phyloP scores from a whole-genome alignment of 306 rosid species.

The Coriaria nepalensis region DNA sequence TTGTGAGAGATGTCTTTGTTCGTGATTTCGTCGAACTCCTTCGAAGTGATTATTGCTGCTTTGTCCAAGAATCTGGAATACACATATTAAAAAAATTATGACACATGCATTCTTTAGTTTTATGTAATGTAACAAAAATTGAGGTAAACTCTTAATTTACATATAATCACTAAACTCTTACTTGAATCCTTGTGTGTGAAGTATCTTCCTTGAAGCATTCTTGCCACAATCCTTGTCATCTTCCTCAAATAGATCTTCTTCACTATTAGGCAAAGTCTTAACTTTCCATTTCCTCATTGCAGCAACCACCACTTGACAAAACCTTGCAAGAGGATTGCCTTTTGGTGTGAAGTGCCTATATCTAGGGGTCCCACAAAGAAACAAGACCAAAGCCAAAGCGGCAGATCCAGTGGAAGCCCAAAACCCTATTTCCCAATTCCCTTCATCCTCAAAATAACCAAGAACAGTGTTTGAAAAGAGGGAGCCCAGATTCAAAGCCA shows the following conservation, averaged over 20 bases:
- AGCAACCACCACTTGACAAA: slow-evolving; percentile 49
- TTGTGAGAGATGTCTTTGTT: slow-evolving; percentile 11
- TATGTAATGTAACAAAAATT: no score
- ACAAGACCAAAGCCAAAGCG: slow-evolving; percentile 34
- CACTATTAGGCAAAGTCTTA: slow-evolving; percentile 18
- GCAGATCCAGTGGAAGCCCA: slow-evolving; percentile 84
- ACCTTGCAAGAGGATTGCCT: slow-evolving; percentile 66
- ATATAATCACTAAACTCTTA: no score
- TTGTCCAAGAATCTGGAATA: slow-evolving; percentile 51
- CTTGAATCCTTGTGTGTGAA: slow-evolving; percentile 59
- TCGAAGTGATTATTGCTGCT: slow-evolving; percentile 46
- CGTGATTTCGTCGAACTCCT: slow-evolving; percentile 13
- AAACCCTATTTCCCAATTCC: slow-evolving; percentile 53
- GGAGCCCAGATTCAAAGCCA: slow-evolving; percentile 70
- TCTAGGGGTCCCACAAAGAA: slow-evolving; percentile 56
- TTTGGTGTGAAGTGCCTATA: slow-evolving; percentile 56
- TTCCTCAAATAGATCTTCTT: slow-evolving; percentile 24
- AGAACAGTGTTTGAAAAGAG: slow-evolving; percentile 70
- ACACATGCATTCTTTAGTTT: no score
- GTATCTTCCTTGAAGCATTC: slow-evolving; percentile 39
- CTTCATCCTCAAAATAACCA: slow-evolving; percentile 72
- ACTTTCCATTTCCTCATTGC: slow-evolving; percentile 55
- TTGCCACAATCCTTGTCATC: slow-evolving; percentile 17
- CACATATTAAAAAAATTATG: no score
- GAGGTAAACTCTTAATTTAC: no score